Evolutionary conservation across 805 yeast species (phyloP).

Genomic region (Yamadazyma akitaensis): DNA sequence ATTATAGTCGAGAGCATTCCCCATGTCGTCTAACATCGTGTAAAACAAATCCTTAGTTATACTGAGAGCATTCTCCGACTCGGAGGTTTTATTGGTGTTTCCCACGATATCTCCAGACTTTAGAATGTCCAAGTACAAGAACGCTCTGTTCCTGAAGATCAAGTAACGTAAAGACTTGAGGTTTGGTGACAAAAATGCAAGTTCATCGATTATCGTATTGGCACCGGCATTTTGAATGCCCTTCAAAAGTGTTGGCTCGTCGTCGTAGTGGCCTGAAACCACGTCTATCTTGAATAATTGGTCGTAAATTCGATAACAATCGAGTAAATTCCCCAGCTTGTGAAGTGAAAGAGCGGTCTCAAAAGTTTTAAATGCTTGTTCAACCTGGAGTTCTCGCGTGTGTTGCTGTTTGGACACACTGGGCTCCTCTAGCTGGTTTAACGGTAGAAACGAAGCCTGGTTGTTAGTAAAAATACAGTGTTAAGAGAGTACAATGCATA

Average conservation of each 20-base stretch:
- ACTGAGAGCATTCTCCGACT: neutral
- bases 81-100: slow-evolving; percentile 14
- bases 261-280: slow-evolving; percentile 43
- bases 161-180: slow-evolving; percentile 72
- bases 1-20: slow-evolving; percentile 60
- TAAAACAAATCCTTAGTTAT: slow-evolving; percentile 26
- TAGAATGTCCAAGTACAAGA: slow-evolving; percentile 52
- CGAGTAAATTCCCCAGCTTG: slow-evolving; percentile 42
- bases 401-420: slow-evolving; percentile 71
- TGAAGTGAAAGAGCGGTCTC: slow-evolving; percentile 68
- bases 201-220: slow-evolving; percentile 34
- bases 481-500: neutral
- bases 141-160: slow-evolving; percentile 78
- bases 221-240: slow-evolving; percentile 39
- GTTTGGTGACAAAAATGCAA: slow-evolving; percentile 57
- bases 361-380: slow-evolving; percentile 75
- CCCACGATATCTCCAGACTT: slow-evolving; percentile 1
- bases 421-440: slow-evolving; percentile 75
- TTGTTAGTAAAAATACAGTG: slow-evolving; percentile 1
- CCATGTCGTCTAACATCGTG: slow-evolving; percentile 58
- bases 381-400: slow-evolving; percentile 86
- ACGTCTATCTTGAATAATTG: slow-evolving; percentile 69
- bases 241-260: slow-evolving; percentile 33
- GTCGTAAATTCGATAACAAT: slow-evolving; percentile 55
- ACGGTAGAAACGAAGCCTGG: slow-evolving; percentile 64